Percentiles rank a stretch among this genome's conserved stretches.
phyloP scores from a whole-genome alignment of 495 filamentous ascomycete species.

The Penicillium bialowiezense region DNA sequence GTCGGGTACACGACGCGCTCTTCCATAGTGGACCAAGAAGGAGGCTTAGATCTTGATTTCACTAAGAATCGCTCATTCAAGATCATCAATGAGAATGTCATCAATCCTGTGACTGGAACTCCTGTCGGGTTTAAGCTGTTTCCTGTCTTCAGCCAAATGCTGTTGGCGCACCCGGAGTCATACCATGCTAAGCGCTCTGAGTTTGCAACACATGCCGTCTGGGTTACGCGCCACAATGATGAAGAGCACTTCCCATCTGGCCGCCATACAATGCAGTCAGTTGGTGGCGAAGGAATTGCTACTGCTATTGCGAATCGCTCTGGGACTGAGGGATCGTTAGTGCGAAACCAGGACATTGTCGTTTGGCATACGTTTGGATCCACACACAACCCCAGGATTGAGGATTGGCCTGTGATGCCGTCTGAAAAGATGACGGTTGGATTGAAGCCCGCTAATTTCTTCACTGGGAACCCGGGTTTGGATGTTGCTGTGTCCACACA shows the following conservation, averaged over 20 bases:
- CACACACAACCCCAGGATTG: constrained; percentile 56
- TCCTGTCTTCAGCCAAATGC: constrained; percentile 69
- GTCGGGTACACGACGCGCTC: constrained; percentile 64
- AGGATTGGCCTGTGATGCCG: constrained; percentile 68
- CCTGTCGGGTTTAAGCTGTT: constrained; percentile 78
- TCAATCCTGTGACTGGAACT: constrained; percentile 67
- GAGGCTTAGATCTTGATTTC: constrained; percentile 61
- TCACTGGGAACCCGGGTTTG: constrained; percentile 61
- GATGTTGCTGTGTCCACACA: constrained; percentile 34
- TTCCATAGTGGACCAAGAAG: constrained; percentile 54
- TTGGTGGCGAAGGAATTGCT: constrained; percentile 45
- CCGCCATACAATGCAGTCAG: constrained; percentile 80
- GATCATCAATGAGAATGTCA: constrained; percentile 68
- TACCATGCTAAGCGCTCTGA: constrained; percentile 75
- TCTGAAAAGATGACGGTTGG: constrained; percentile 39
- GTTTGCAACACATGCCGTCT: constrained; percentile 74
- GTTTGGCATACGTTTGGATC: constrained; percentile 56
- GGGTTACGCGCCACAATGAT: constrained; percentile 74
- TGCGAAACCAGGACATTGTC: constrained; percentile 49
- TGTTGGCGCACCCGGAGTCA: constrained; percentile 66
- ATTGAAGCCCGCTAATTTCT: constrained; percentile 74
- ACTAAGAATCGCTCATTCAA: constrained; percentile 69
- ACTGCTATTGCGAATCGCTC: constrained; percentile 9
- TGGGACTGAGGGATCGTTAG: constrained; percentile 23
- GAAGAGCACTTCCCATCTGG: constrained; percentile 78